Base-by-base conservation (phyloP, 345 rosid genomes). In the Sisymbrium altissimum region DNA sequence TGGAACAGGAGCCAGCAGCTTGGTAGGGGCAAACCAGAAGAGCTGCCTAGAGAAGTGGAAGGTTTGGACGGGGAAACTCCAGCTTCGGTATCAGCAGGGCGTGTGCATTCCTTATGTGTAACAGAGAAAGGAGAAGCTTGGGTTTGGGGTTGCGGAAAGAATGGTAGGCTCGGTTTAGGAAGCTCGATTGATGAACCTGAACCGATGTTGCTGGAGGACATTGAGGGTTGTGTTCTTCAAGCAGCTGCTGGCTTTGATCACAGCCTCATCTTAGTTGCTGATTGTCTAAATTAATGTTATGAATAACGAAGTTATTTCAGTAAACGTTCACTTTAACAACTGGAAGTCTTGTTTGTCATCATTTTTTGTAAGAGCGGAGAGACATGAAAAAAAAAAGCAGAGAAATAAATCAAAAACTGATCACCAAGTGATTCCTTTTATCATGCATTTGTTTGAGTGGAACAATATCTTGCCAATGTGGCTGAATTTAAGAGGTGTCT, bases 71-170 rank as follows among this genome's bases (percentile, higher is more conserved):
- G 66, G 18, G 89, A 88, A 72, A 80, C 7, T 45, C 83, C 84
- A 46, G 48, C 82, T 15, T 83, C 86, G 0, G 86, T 87, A 52
- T 83, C 88, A 0, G 92, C 85, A 35, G 98, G 97, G 41, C 89
- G 96, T 50, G 97, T 61, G 7, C 96, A 89, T 78, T 88, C 98
- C 12, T 60, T 87, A 40, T 83, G 85, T 74, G 76, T 89, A 56
- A 87, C 93, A 3, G 81, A 89, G 30, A 78, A 78, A 23, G 83
- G 95, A 36, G 86, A 87, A 83, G 78, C 86, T 65, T 91, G 94
- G 96, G 87, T 80, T 36, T 93, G 98, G 97, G 97, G 96, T 6
- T 83, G 94, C 45, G 93, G 98, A 19, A 85, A 81, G 78, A 88
- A 84, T 61, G 96, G 97, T 38, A 84, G 96, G 76, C 98, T 91